A percentile compares a stretch with the other conserved stretches of the same genome.
phyloP scores from a whole-genome alignment of 2,329 filamentous ascomycete species.

The Ceratocystis albifundus region DNA sequence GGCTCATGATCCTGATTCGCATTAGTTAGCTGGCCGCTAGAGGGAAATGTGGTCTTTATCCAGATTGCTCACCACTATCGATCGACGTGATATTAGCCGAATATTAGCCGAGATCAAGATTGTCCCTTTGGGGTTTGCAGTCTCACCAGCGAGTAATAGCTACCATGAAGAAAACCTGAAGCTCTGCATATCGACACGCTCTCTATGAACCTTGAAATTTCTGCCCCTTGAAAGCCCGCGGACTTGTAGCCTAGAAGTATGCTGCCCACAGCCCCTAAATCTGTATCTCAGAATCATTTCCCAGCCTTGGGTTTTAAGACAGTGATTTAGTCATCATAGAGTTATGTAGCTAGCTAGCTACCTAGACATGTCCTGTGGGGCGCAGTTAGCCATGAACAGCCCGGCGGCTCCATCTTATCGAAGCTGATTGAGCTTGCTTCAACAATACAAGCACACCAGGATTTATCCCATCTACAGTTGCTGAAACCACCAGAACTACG shows the following conservation, averaged over 20 bases:
- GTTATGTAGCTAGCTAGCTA: not conserved
- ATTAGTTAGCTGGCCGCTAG: not conserved
- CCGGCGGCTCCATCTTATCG: not conserved
- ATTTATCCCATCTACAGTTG: not conserved
- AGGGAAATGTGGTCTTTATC: not conserved
- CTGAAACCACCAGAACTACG: not conserved
- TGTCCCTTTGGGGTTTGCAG: too few species aligned
- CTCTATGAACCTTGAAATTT: not conserved
- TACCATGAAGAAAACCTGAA: too few species aligned
- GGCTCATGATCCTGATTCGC: too few species aligned
- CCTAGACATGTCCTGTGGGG: conserved; percentile 6
- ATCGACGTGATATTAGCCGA: not conserved
- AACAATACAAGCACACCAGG: not conserved
- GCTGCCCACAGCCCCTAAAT: not conserved
- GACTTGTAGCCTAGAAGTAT: not conserved
- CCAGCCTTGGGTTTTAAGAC: not conserved
- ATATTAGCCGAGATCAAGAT: not conserved
- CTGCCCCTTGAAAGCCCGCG: not conserved
- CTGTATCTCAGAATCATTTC: not conserved
- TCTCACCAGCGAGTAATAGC: too few species aligned
- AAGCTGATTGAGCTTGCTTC: not conserved
- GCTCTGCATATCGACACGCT: too few species aligned
- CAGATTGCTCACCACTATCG: not conserved
- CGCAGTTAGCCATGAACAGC: not conserved
- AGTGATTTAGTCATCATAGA: conserved; percentile 8